These are phyloP conservation scores for Tylopilus vinaceipallidus DNA, from an alignment of 768 basidiomycete genomes.

Conservation along the genomic window DNA sequence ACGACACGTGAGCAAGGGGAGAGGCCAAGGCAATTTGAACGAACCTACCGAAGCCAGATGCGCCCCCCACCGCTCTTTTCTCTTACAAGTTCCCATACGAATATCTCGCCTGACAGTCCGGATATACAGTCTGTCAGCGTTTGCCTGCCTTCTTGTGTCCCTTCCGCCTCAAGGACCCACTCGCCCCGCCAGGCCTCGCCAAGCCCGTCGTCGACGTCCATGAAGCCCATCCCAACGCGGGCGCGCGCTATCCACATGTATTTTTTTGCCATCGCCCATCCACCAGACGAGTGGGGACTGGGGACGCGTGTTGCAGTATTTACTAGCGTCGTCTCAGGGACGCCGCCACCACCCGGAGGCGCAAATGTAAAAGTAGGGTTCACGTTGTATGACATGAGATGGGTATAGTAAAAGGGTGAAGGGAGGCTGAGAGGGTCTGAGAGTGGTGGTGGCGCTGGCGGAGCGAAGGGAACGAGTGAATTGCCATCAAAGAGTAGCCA, in stretches of 20 bases:
- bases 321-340: slow-evolving; percentile 50
- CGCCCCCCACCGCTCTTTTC: slow-evolving; percentile 59
- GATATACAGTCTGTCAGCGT: slow-evolving; percentile 53
- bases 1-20: not conserved
- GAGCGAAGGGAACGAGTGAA: slow-evolving; percentile 57
- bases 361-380: slow-evolving; percentile 28
- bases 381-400: slow-evolving; percentile 48
- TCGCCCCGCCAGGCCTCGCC: slow-evolving; percentile 75
- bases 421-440: slow-evolving; percentile 60
- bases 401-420: slow-evolving; percentile 74
- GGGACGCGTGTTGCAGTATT: slow-evolving; percentile 38
- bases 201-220: slow-evolving; percentile 38
- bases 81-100: slow-evolving; percentile 55
- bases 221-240: slow-evolving; percentile 36
- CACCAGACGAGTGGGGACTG: slow-evolving; percentile 60
- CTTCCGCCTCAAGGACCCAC: slow-evolving; percentile 79
- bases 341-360: slow-evolving; percentile 30
- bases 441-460: slow-evolving; percentile 51
- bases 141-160: slow-evolving; percentile 64
- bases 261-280: slow-evolving; percentile 57
- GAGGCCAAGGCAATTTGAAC: not conserved
- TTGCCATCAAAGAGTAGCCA: slow-evolving; percentile 80
- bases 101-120: slow-evolving; percentile 32
- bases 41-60: slow-evolving; percentile 65
- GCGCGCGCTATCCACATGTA: slow-evolving; percentile 66